Evolutionary conservation across 2,329 filamentous ascomycete genomes (phyloP).

Genomic region (Cladosporium colombiae): DNA sequence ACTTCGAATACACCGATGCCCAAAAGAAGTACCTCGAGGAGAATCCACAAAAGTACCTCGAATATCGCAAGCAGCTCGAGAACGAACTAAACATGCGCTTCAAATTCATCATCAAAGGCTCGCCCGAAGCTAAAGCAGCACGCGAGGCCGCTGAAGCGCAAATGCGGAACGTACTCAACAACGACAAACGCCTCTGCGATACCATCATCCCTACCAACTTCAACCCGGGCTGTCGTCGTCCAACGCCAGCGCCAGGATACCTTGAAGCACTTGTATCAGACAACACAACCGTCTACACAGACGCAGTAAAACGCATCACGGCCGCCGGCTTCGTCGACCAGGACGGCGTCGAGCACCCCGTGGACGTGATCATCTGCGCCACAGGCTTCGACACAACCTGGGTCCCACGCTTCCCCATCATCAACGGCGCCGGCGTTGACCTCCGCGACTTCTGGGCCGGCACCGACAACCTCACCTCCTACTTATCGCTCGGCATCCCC

Average conservation of each 20-base stretch:
- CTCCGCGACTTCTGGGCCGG: conserved; percentile 42
- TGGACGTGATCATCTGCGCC: conserved; percentile 42
- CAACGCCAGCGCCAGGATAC: conserved; percentile 47
- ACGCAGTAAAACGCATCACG: conserved; percentile 35
- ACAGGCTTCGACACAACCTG: conserved; percentile 42
- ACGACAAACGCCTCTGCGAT: conserved; percentile 42
- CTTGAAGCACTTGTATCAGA: conserved; percentile 42
- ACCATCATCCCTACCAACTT: conserved; percentile 51
- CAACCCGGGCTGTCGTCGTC: conserved; percentile 43
- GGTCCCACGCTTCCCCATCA: conserved; percentile 37
- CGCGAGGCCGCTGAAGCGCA: conserved; percentile 42
- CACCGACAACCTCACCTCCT: conserved; percentile 40
- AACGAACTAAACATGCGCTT: conserved; percentile 55
- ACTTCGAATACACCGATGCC: conserved; percentile 49
- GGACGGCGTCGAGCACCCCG: conserved; percentile 33
- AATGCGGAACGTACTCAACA: conserved; percentile 44
- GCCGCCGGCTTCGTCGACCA: conserved; percentile 37
- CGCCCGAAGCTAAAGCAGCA: conserved; percentile 46
- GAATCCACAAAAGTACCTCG: conserved; percentile 48
- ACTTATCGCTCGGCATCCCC: conserved; percentile 45
- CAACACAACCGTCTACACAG: conserved; percentile 40
- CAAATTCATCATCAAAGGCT: conserved; percentile 56
- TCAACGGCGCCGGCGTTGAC: conserved; percentile 31
- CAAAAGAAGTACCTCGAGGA: conserved; percentile 43
- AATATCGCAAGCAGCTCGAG: conserved; percentile 52